phyloP scores from a whole-genome alignment of 225 moss, liverwort and hornwort genomes.

The Lunularia cruciata region DNA sequence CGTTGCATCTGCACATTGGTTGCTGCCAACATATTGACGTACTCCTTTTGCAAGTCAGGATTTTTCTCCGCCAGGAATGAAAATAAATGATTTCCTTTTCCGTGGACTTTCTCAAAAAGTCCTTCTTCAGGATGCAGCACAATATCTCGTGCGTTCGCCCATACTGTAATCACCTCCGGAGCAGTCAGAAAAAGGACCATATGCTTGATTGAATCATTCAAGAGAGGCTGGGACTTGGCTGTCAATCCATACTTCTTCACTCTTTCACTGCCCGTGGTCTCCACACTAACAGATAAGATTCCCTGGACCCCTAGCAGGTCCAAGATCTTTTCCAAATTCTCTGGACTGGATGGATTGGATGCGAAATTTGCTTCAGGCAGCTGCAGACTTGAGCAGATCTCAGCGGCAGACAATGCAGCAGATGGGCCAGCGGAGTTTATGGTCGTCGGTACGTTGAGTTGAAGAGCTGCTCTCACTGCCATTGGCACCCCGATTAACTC shows the following conservation, averaged over 20 bases:
- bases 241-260: conserved; percentile 22
- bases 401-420: conserved; percentile 8
- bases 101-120: conserved; percentile 11
- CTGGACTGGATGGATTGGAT: neutral
- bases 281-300: neutral
- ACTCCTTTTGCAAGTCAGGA: neutral
- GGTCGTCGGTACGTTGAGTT: conserved; percentile 33
- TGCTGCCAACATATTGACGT: neutral
- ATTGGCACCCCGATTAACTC: conserved; percentile 10
- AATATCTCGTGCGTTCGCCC: conserved; percentile 4
- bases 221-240: conserved; percentile 1
- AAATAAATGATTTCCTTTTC: conserved; percentile 14
- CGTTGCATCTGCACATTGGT: neutral
- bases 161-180: conserved; percentile 12
- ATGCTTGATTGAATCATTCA: neutral
- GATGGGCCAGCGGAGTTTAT: conserved; percentile 24
- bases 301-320: conserved; percentile 15
- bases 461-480: conserved; percentile 24
- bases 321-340: conserved; percentile 19
- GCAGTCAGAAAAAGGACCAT: neutral
- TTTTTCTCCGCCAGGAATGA: conserved; percentile 16
- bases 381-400: conserved; percentile 19
- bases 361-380: neutral
- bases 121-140: conserved; percentile 1
- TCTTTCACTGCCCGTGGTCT: neutral